A percentile compares a stretch with the other conserved stretches of the same genome.
phyloP scores from a whole-genome alignment of 768 basidiomycete species.

The Guyanaporus albipodus region DNA sequence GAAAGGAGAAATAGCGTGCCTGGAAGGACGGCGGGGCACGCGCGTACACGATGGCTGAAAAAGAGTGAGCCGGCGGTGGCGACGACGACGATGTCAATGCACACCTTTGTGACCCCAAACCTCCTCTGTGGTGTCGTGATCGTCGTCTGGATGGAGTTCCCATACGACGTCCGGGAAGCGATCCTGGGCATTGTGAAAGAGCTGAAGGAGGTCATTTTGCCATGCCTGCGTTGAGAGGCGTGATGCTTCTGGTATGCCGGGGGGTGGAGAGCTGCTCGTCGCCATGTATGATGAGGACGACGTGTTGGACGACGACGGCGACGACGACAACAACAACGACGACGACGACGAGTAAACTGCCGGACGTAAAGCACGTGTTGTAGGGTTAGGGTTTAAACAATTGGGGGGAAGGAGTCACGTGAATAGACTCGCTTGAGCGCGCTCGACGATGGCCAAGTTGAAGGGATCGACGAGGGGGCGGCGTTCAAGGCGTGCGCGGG shows the following conservation, averaged over 20 bases:
- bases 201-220: conserved; percentile 73
- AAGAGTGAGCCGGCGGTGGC: conserved; percentile 1
- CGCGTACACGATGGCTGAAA: conserved; percentile 85
- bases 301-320: conserved; percentile 17
- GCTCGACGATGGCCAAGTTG: background rate
- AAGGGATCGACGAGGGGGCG: background rate
- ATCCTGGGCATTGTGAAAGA: conserved; percentile 84
- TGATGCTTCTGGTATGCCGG: conserved; percentile 51
- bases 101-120: conserved; percentile 96
- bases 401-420: background rate
- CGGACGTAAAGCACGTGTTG: conserved; percentile 28
- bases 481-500: background rate
- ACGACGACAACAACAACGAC: too few relatives aligned
- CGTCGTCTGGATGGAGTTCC: conserved; percentile 59
- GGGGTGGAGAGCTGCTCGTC: conserved; percentile 27
- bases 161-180: conserved; percentile 98
- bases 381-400: conserved; percentile 27
- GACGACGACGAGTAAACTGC: conserved; percentile 1
- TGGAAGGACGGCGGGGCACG: conserved; percentile 92
- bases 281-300: conserved; percentile 25
- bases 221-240: conserved; percentile 65
- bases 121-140: conserved; percentile 48
- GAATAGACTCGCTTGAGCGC: background rate
- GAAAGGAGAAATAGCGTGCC: conserved; percentile 79
- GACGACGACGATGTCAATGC: conserved; percentile 14